phyloP scores from a whole-genome alignment of 768 basidiomycete species.

The Auriculariales sp. region DNA sequence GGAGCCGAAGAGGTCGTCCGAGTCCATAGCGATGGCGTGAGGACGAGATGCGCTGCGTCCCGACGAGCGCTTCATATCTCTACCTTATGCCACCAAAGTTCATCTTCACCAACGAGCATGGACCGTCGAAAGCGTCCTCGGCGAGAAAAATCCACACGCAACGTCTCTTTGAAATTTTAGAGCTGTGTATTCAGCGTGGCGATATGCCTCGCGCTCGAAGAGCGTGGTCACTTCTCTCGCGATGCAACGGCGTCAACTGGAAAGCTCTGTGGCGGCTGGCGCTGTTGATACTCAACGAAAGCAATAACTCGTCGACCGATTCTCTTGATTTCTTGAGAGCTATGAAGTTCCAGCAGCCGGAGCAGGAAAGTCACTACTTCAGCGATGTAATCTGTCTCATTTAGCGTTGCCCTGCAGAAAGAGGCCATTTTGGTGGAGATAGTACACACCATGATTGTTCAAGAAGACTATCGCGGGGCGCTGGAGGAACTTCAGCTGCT shows the following conservation, averaged over 20 bases:
- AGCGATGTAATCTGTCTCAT: constrained; percentile 3
- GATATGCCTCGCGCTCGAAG: constrained; percentile 49
- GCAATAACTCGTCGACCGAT: constrained; percentile 3
- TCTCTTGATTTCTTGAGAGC: constrained; percentile 46
- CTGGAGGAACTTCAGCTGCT: constrained; percentile 80
- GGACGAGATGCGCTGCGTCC: not conserved
- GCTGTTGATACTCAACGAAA: constrained; percentile 32
- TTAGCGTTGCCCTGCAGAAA: constrained; percentile 29
- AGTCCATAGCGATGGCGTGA: not conserved
- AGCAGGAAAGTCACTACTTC: constrained; percentile 34
- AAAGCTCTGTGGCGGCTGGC: constrained; percentile 54
- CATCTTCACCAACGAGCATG: not conserved
- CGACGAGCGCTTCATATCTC: not conserved
- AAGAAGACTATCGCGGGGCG: constrained; percentile 48
- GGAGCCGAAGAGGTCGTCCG: constrained; percentile 5
- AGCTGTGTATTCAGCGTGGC: constrained; percentile 51
- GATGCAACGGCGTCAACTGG: constrained; percentile 72
- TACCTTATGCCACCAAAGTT: not conserved
- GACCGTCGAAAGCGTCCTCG: constrained; percentile 22
- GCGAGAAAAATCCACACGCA: constrained; percentile 59
- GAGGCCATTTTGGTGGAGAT: constrained; percentile 66
- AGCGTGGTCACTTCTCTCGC: constrained; percentile 60
- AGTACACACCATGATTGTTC: constrained; percentile 46
- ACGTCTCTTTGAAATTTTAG: constrained; percentile 59
- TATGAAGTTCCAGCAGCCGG: constrained; percentile 56